Evolutionary conservation across 176 grass and related monocot species (phyloP).

Genomic region (Raddia distichophylla): DNA sequence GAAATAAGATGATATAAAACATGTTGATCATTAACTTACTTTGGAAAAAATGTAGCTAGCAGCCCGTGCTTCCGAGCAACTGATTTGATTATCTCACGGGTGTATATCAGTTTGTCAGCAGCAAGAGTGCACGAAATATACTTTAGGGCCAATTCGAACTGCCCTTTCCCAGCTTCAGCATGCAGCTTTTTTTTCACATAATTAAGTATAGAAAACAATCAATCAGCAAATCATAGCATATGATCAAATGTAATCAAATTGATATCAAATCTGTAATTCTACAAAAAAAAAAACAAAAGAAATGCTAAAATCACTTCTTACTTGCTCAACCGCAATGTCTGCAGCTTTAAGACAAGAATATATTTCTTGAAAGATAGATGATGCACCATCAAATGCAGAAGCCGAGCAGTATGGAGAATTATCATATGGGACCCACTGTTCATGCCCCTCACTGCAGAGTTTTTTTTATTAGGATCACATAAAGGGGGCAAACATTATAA

Average conservation of each 20-base stretch:
- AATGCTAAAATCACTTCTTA: conserved; percentile 21
- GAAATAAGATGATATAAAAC: conserved; percentile 15
- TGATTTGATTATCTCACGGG: conserved; percentile 86
- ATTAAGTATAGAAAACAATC: background rate
- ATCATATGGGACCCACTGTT: conserved; percentile 83
- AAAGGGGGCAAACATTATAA: conserved; percentile 18
- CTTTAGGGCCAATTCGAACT: conserved; percentile 91
- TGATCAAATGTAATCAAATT: conserved; percentile 21
- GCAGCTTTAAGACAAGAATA: conserved; percentile 70
- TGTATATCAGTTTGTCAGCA: conserved; percentile 92
- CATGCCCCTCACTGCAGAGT: conserved; percentile 68
- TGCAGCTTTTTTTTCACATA: conserved; percentile 60
- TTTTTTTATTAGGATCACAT: conserved; percentile 37
- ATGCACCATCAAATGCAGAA: conserved; percentile 79
- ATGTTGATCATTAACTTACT: conserved; percentile 60
- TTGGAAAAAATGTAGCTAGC: conserved; percentile 87
- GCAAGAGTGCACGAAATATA: conserved; percentile 81
- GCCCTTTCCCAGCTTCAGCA: conserved; percentile 91
- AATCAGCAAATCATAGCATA: conserved; percentile 22
- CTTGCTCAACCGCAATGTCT: conserved; percentile 87
- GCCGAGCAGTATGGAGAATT: conserved; percentile 76
- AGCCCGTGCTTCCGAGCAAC: conserved; percentile 81
- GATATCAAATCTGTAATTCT: background rate
- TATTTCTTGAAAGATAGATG: conserved; percentile 78
- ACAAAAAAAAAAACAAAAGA: background rate